Conservation (phyloP, 2,329 filamentous ascomycete genomes). For the Ploettnerulaceae sp. region DNA sequence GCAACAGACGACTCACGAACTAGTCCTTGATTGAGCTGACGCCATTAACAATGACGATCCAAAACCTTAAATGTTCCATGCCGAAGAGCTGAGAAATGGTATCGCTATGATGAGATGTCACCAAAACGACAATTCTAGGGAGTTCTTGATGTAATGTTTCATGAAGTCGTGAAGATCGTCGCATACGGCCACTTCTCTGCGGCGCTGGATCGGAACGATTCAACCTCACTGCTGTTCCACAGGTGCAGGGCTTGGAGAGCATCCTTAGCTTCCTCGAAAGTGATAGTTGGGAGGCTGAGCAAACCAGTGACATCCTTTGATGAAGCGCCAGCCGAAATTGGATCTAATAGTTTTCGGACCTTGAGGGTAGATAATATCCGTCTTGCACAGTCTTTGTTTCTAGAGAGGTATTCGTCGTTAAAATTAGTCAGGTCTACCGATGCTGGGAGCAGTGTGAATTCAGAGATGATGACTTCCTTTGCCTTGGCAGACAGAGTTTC, state of each 20-base stretch:
- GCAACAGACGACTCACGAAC: too few species aligned
- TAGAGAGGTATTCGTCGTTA: slow-evolving; percentile 61
- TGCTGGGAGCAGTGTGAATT: slow-evolving; percentile 57
- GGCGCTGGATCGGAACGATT: slow-evolving; percentile 46
- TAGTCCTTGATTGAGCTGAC: too few species aligned
- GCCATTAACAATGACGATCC: too few species aligned
- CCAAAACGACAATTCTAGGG: too few species aligned
- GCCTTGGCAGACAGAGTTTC: slow-evolving; percentile 61
- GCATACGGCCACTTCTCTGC: slow-evolving; percentile 40
- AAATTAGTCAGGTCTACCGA: slow-evolving; percentile 54
- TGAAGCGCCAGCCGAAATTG: slow-evolving; percentile 48
- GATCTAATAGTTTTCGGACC: slow-evolving; percentile 53
- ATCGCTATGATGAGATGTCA: too few species aligned
- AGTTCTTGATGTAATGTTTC: too few species aligned
- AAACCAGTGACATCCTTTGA: slow-evolving; percentile 61
- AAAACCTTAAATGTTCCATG: too few species aligned
- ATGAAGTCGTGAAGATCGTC: slow-evolving; percentile 22
- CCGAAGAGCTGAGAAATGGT: too few species aligned
- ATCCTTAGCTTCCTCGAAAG: slow-evolving; percentile 51
- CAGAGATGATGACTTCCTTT: slow-evolving; percentile 62
- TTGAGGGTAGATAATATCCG: slow-evolving; percentile 62
- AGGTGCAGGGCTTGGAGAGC: slow-evolving; percentile 46
- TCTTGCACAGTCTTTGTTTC: slow-evolving; percentile 56
- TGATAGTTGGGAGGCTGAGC: slow-evolving; percentile 46
- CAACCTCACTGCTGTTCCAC: slow-evolving; percentile 47